A percentile compares a stretch with the other conserved stretches of the same genome.
phyloP scores from a whole-genome alignment of 176 grass and related monocot species.

The Oryza brachyantha region DNA sequence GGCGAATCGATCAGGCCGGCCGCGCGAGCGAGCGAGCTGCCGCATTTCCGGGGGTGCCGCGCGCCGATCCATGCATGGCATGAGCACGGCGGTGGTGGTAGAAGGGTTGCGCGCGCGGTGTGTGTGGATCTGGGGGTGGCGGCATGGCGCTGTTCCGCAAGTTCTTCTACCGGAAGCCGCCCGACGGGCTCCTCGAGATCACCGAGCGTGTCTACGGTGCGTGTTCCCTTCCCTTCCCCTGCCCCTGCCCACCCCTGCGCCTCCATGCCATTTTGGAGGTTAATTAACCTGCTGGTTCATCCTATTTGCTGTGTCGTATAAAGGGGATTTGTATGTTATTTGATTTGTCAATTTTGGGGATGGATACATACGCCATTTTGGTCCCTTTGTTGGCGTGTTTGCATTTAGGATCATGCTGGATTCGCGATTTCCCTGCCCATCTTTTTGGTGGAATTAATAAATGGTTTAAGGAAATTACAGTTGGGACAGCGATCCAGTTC shows the following conservation, averaged over 20 bases:
- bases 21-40: too few relatives aligned
- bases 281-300: too few relatives aligned
- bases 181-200: slow-evolving; percentile 94
- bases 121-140: slow-evolving; percentile 36
- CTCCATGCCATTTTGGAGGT: too few relatives aligned
- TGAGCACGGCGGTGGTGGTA: too few relatives aligned
- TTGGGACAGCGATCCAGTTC: background rate
- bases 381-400: background rate
- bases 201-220: slow-evolving; percentile 93
- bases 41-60: too few relatives aligned
- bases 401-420: background rate
- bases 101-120: too few relatives aligned
- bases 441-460: background rate
- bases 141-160: slow-evolving; percentile 92
- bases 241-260: too few relatives aligned
- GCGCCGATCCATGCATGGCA: too few relatives aligned
- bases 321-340: background rate
- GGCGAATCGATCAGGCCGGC: too few relatives aligned
- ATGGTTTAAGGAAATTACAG: background rate
- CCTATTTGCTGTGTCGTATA: too few relatives aligned
- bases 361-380: background rate
- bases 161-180: slow-evolving; percentile 98
- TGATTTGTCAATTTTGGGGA: background rate
- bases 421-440: background rate
- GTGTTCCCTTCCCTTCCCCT: slow-evolving; percentile 19